Conservation (phyloP, 805 yeast species). For the Nakazawaea wickerhamii region DNA sequence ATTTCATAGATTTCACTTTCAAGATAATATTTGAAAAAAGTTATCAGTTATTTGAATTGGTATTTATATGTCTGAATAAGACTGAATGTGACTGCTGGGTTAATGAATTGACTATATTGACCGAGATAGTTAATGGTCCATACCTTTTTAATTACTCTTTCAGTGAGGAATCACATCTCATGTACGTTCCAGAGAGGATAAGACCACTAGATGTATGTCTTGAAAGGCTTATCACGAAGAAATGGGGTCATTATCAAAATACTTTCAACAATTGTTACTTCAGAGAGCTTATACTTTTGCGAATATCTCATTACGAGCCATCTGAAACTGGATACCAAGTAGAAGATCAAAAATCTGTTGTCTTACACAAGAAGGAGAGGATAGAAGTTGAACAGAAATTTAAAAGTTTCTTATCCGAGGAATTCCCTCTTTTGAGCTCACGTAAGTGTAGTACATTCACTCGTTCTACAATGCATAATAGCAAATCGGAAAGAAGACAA, state of each 20-base stretch:
- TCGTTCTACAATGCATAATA: not conserved
- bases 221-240: constrained; percentile 12
- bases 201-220: constrained; percentile 20
- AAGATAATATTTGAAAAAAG: constrained; percentile 44
- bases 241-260: constrained; percentile 8
- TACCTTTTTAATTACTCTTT: constrained; percentile 19
- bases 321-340: constrained; percentile 8
- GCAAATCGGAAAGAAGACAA: not conserved
- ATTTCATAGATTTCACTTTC: constrained; percentile 26
- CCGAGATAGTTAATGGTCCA: constrained; percentile 27
- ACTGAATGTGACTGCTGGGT: constrained; percentile 39
- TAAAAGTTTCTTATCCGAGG: constrained; percentile 28
- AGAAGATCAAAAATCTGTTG: constrained; percentile 10
- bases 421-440: constrained; percentile 17
- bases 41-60: constrained; percentile 38
- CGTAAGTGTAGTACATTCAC: not conserved
- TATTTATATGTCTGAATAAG: constrained; percentile 27
- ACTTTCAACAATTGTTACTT: constrained; percentile 21
- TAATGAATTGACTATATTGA: constrained; percentile 26
- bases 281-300: constrained; percentile 20
- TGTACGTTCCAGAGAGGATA: constrained; percentile 15
- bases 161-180: constrained; percentile 14
- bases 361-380: constrained; percentile 18
- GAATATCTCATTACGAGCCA: constrained; percentile 13
- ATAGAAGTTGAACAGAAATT: constrained; percentile 23